phyloP scores from a whole-genome alignment of 768 basidiomycete genomes.

The Favolaschia claudopus region DNA sequence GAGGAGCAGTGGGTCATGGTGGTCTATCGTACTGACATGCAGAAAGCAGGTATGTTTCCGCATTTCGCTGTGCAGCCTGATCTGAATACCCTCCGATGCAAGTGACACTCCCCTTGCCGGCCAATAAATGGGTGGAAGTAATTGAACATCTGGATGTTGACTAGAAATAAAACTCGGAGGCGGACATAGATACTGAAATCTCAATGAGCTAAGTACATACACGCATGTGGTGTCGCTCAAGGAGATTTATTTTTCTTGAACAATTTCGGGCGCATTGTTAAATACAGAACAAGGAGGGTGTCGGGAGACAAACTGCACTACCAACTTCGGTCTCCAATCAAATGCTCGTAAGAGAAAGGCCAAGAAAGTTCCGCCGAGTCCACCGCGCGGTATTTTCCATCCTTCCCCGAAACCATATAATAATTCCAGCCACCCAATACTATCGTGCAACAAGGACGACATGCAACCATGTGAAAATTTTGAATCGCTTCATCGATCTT shows the following conservation, averaged over 20 bases:
- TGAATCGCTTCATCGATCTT: not conserved
- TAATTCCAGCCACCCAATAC: not conserved
- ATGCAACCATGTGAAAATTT: not conserved
- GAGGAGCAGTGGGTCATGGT: constrained; percentile 17
- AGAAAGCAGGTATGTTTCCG: not conserved
- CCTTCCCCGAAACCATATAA: not conserved
- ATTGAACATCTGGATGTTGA: not conserved
- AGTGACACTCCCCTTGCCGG: constrained; percentile 5
- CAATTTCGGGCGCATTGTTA: too few species aligned
- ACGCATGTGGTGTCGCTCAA: too few species aligned
- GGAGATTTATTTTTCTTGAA: too few species aligned
- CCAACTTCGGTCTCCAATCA: too few species aligned
- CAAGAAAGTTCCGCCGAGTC: too few species aligned
- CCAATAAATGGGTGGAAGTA: not conserved
- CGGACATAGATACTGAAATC: too few species aligned
- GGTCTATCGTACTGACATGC: constrained; percentile 11
- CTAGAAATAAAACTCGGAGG: too few species aligned
- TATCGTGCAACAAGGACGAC: not conserved
- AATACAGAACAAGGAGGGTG: too few species aligned
- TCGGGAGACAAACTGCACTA: too few species aligned
- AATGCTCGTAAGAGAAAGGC: too few species aligned
- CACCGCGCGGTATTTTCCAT: not conserved
- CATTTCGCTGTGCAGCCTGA: not conserved
- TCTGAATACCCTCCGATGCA: not conserved
- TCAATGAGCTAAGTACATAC: too few species aligned